Percentiles rank a stretch among this genome's conserved stretches.
These are phyloP conservation scores for Mycosphaerella arachidis DNA, from an alignment of 2,329 filamentous ascomycete species.

Conservation along the genomic window DNA sequence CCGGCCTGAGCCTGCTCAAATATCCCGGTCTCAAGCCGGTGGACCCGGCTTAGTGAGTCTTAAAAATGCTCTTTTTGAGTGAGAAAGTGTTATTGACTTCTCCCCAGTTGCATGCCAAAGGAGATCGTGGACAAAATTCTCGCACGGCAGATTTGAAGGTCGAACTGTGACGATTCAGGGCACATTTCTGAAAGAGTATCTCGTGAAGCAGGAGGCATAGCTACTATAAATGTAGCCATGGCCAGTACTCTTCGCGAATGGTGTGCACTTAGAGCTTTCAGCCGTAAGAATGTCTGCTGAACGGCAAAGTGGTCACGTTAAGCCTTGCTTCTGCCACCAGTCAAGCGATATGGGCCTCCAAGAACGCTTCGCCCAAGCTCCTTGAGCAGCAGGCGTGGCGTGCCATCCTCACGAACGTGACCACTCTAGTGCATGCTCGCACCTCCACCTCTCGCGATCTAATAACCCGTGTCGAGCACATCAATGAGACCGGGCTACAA, in stretches of 20 bases:
- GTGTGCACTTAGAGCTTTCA: not conserved
- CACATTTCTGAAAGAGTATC: not conserved
- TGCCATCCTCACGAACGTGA: too few relatives aligned
- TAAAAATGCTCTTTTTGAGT: slow-evolving; percentile 3
- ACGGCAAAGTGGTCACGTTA: too few relatives aligned
- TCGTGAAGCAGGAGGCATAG: not conserved
- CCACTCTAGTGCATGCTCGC: not conserved
- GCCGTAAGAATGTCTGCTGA: too few relatives aligned
- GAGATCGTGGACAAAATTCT: slow-evolving; percentile 59
- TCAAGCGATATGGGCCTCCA: too few relatives aligned
- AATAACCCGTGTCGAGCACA: slow-evolving; percentile 57
- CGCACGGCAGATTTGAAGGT: slow-evolving; percentile 28
- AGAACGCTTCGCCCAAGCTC: too few relatives aligned
- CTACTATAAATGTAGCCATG: not conserved
- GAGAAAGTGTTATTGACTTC: not conserved
- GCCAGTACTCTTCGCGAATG: not conserved
- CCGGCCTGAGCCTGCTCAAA: slow-evolving; percentile 78
- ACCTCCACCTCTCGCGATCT: slow-evolving; percentile 58
- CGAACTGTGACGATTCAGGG: not conserved
- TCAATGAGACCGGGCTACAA: slow-evolving; percentile 64
- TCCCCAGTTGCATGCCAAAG: slow-evolving; percentile 51
- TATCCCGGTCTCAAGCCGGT: slow-evolving; percentile 73
- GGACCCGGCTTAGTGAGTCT: slow-evolving; percentile 77
- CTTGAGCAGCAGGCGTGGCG: too few relatives aligned
- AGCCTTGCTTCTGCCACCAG: too few relatives aligned